Evolutionary conservation across 2,329 filamentous ascomycete species (phyloP).

Genomic region (Botrytis galanthina): DNA sequence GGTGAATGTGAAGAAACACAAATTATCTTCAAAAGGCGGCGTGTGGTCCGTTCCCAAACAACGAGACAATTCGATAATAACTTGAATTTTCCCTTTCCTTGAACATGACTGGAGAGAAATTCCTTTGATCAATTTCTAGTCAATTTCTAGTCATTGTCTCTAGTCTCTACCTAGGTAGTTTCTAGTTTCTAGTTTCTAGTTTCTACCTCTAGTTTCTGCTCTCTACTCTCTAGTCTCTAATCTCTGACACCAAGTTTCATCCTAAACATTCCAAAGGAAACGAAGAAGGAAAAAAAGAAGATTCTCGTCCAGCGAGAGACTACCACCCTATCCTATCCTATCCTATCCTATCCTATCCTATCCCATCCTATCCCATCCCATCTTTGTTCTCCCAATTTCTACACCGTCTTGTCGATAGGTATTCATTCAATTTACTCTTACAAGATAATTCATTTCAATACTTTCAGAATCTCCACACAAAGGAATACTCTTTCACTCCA

Average conservation of each 20-base stretch:
- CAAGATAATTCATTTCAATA: not conserved
- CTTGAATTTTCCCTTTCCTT: not conserved
- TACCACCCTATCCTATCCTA: not conserved
- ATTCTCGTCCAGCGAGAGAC: not conserved
- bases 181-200: too few species aligned
- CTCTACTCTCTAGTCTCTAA: not conserved
- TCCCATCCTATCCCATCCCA: conserved; percentile 12
- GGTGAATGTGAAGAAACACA: too few species aligned
- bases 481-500: not conserved
- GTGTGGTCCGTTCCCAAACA: not conserved
- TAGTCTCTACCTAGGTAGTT: not conserved
- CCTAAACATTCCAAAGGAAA: conserved; percentile 9
- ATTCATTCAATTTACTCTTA: not conserved
- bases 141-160: conserved; percentile 2
- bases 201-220: not conserved
- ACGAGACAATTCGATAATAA: conserved; percentile 13
- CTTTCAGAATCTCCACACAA: not conserved
- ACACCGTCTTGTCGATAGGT: not conserved
- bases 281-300: not conserved
- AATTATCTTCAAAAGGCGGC: not conserved
- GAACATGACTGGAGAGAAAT: not conserved
- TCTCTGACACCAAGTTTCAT: conserved; percentile 10
- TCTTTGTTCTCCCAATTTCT: conserved; percentile 1
- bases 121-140: conserved; percentile 9
- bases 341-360: not conserved